Evolutionary conservation across 257 asterid genomes (phyloP), one percentile per base, ranked within the genome.

Genomic region (Echium plantagineum): DNA sequence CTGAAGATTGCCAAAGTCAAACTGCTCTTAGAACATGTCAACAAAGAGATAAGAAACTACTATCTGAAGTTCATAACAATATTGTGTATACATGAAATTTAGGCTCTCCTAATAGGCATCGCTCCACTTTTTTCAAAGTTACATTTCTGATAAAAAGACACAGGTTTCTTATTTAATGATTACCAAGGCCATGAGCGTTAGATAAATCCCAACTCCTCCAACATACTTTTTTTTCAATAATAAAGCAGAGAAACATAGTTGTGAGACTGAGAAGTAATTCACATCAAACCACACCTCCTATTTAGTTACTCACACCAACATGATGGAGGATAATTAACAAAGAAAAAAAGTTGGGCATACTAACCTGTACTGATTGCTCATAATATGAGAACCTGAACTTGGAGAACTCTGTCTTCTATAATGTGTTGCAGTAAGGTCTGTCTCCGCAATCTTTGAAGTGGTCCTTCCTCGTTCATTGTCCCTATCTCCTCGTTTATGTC

Each of bases 281-380:
- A 35, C 46, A 35, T 7, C 46, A 0, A 42, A 42, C 2, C 5
- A 6, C 32, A 3, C 49, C 48, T 6, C 48, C 48, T 38, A 9
- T 38, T 38, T 7, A 10, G 12, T 38, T 38, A 38, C 13, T 42
- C 64, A 58, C 31, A 32, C n/a, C 57, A 53, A 18, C 5, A 7
- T 2, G 3, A 19, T 19, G 4, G 15, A 21, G 57, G 2, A 6
- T n/a, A 53, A 1, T 21, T 18, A 53, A n/a, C 9, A 53, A 21
- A 8, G 21, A 19, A 21, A 53, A n/a, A 16, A 67, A 54, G 47
- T 1, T 31, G 21, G 21, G 5, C 9, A 4, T 26, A 57, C 35
- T 48, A 72, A 87, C 96, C 97, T 89, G 67, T 78, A 78, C 66
- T 79, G 79, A 73, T 93, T 89, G 75, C 94, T 79, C 61, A 87